phyloP scores from a whole-genome alignment of 345 rosid genomes.

The Eucalyptus cloeziana region DNA sequence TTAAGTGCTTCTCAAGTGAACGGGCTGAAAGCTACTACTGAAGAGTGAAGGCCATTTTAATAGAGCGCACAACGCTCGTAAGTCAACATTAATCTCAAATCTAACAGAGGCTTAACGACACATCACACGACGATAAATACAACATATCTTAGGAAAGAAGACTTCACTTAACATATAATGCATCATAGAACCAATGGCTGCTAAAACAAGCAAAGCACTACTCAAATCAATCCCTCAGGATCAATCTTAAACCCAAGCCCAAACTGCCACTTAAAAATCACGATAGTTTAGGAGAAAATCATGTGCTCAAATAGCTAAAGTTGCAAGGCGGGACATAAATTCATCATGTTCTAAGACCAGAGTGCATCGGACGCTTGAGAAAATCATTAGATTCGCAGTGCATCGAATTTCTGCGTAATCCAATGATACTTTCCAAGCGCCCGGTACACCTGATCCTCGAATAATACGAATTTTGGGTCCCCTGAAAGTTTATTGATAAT shows the following conservation, averaged over 20 bases:
- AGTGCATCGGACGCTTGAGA: background rate
- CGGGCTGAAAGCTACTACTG: too few species aligned
- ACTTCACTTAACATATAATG: background rate
- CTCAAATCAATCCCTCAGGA: background rate
- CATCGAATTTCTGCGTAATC: background rate
- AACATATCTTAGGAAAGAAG: background rate
- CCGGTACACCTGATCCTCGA: background rate
- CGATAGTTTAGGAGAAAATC: background rate
- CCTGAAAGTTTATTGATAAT: background rate
- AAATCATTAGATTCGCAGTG: background rate
- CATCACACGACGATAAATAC: too few species aligned
- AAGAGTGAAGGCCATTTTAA: background rate
- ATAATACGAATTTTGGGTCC: background rate
- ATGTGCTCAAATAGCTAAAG: background rate
- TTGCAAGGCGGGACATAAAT: background rate
- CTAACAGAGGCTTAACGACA: background rate
- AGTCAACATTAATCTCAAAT: background rate
- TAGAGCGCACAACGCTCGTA: background rate
- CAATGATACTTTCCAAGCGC: background rate
- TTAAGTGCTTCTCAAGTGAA: too few species aligned
- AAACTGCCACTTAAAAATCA: background rate
- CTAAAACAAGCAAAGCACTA: background rate
- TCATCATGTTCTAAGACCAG: background rate
- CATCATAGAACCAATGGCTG: background rate
- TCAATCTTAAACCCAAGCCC: background rate